Percentiles rank a stretch among this genome's conserved stretches.
phyloP scores from a whole-genome alignment of 176 grass and related monocot genomes.

The Zea luxurians region DNA sequence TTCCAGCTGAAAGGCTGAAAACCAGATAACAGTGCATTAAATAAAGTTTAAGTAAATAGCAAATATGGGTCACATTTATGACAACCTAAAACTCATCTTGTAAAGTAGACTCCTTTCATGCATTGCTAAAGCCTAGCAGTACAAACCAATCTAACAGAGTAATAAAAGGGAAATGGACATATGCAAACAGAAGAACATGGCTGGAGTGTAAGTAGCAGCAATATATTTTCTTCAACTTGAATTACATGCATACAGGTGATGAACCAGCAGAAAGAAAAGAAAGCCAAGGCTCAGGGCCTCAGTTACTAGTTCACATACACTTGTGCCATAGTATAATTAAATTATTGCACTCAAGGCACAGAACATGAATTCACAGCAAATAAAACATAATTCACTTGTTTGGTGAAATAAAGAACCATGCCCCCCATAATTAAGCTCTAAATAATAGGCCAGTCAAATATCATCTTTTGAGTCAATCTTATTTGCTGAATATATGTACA shows the following conservation, averaged over 20 bases:
- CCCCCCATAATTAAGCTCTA: not conserved
- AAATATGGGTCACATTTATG: not conserved
- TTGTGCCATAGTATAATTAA: not conserved
- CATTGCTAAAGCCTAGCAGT: not conserved
- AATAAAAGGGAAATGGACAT: not conserved
- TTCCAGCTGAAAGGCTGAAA: not conserved
- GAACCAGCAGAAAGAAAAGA: not conserved
- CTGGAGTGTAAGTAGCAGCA: not conserved
- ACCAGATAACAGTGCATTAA: not conserved
- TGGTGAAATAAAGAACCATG: not conserved
- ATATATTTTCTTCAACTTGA: not conserved
- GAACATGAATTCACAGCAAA: not conserved
- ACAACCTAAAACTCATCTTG: not conserved
- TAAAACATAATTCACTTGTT: not conserved
- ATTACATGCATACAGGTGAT: not conserved
- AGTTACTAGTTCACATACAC: not conserved
- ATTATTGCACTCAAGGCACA: not conserved
- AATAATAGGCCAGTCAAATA: not conserved
- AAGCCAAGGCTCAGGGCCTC: not conserved
- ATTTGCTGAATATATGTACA: conserved; percentile 16
- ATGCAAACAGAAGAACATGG: not conserved
- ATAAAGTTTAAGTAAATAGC: conserved; percentile 3
- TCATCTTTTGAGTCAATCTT: conserved; percentile 5
- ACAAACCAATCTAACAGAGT: conserved; percentile 10
- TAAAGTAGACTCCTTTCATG: not conserved